Percentiles rank a stretch among this genome's conserved stretches.
phyloP scores from a whole-genome alignment of 345 rosid genomes.

The Citrus maxima region DNA sequence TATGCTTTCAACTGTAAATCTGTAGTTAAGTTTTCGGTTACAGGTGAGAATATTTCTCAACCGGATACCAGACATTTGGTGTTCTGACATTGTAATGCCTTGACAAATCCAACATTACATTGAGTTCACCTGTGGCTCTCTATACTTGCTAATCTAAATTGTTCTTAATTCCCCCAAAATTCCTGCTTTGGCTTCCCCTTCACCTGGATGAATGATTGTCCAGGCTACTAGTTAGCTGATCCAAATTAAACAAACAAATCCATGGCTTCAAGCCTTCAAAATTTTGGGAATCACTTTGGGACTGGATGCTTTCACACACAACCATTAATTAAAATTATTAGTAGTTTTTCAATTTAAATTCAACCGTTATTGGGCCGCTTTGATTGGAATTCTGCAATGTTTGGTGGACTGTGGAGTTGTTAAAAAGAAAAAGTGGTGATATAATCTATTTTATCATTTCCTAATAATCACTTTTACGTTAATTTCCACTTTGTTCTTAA shows the following conservation, averaged over 20 bases:
- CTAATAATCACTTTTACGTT: too few species aligned
- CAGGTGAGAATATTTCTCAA: conserved; percentile 34
- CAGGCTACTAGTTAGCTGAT: neutral
- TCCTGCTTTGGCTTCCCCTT: neutral
- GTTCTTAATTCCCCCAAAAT: neutral
- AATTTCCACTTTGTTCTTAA: neutral
- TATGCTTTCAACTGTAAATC: conserved; percentile 34
- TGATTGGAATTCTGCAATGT: neutral
- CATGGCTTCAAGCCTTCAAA: neutral
- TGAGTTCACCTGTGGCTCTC: conserved; percentile 16
- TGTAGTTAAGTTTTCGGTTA: conserved; percentile 33
- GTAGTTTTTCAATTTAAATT: neutral
- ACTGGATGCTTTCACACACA: neutral
- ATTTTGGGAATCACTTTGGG: neutral
- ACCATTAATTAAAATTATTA: neutral
- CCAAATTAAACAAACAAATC: too few species aligned
- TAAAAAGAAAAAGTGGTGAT: too few species aligned
- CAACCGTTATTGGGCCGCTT: neutral
- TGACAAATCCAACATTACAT: conserved; percentile 17
- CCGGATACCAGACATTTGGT: conserved; percentile 14
- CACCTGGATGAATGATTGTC: neutral
- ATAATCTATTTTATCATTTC: too few species aligned
- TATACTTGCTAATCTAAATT: neutral
- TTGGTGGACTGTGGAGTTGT: neutral
- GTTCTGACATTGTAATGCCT: conserved; percentile 24